Evolutionary conservation across 805 yeast genomes (phyloP), one percentile per base, ranked within the genome.

Genomic region (Monosporozyma aerobia): DNA sequence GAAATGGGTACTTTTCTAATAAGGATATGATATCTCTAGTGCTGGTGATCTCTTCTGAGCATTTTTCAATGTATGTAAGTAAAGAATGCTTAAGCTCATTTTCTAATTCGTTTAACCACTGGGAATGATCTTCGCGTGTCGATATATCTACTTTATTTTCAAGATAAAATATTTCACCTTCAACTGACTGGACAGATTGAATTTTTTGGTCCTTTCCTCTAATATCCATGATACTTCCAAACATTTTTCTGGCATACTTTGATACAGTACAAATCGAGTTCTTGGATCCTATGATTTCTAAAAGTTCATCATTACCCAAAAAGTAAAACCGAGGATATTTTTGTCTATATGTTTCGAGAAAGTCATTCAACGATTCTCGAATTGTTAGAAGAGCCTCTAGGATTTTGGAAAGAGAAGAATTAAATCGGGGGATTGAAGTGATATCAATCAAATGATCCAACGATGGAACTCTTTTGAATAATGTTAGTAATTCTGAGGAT

Each of bases 271-370:
- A 44, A 1, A 79, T 59, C 56, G 82, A 77, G 5, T 63, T 69
- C 0, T 80, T 70, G 50, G 83, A 77, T 2, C 97, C 96, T 37
- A 92, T 77, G 41, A 92, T 77, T 55, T 88, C 95, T 35, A 92
- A 70, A 32, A 92, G 69, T 63, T 92, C 97, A 54, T 90, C 96
- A 63, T 92, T 92, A 5, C 97, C 97, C 29, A 92, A 70, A 63
- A 92, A 90, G 61, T 84, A 90, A 52, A 90, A 83, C 47, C 97
- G 74, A 0, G 96, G 90, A 60, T 85, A 92, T 1, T 74, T 54
- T 44, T 78, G 83, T 56, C 98, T 72, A 63, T 90, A 95, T 40
- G 77, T 78, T 59, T 90, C 97, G 33, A 92, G 71, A 63, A 82
- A 92, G 8, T 87, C 92, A 11, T 82, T 74, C 13, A 92, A 72